Percentiles rank a stretch among this genome's conserved stretches.
These are phyloP conservation scores for Morella rubra DNA, from an alignment of 306 rosid genomes.

Conservation along the genomic window DNA sequence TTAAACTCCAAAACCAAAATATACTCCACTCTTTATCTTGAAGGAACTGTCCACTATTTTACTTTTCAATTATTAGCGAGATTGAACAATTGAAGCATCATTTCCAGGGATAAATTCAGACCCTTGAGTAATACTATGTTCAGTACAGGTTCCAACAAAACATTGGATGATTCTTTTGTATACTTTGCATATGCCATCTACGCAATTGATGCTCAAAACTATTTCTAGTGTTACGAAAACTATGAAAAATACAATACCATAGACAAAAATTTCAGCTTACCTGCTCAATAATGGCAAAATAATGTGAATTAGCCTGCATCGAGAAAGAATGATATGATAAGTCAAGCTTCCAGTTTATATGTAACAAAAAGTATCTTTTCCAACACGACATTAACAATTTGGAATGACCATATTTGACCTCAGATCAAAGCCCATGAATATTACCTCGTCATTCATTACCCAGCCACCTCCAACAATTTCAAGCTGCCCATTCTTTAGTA, in stretches of 20 bases:
- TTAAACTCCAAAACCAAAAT: neutral
- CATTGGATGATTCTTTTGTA: neutral
- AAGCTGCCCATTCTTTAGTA: constrained; percentile 85
- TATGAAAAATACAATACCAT: neutral
- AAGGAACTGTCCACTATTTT: neutral
- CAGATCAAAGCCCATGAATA: constrained; percentile 18
- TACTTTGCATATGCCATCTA: neutral
- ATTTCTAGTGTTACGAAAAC: neutral
- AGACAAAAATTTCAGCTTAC: constrained; percentile 45
- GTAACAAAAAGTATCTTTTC: neutral
- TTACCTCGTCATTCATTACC: constrained; percentile 99
- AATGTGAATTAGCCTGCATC: constrained; percentile 98
- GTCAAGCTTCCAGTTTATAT: constrained; percentile 28
- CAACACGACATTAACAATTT: neutral
- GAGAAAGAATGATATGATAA: constrained; percentile 19
- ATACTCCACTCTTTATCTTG: neutral
- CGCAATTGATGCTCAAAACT: constrained; percentile 5
- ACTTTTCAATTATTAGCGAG: neutral
- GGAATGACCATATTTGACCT: neutral
- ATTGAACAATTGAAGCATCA: constrained; percentile 7
- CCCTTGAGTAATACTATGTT: neutral
- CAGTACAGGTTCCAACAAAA: neutral
- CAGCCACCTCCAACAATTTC: constrained; percentile 99
- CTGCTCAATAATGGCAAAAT: constrained; percentile 94
- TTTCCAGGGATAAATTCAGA: neutral